phyloP scores from a whole-genome alignment of 768 basidiomycete genomes.

The Pilatotrama ljubarskyi region DNA sequence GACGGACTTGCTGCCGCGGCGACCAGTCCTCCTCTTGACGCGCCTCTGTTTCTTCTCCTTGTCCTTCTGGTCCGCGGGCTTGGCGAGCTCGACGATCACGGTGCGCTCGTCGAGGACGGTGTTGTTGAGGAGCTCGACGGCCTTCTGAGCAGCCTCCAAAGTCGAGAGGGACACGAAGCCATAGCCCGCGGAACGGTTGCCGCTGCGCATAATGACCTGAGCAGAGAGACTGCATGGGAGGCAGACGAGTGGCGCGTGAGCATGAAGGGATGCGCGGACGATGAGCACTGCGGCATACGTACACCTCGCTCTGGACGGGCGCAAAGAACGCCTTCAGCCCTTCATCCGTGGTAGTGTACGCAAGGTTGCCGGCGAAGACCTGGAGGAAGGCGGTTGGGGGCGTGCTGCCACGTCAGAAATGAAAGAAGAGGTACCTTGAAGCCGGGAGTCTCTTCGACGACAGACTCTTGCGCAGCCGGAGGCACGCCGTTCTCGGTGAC shows the following conservation, averaged over 20 bases:
- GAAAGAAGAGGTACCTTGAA: constrained; percentile 60
- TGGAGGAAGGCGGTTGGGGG: constrained; percentile 33
- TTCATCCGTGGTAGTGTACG: constrained; percentile 91
- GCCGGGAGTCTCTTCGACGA: constrained; percentile 69
- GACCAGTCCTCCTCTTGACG: constrained; percentile 75
- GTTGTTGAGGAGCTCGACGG: constrained; percentile 84
- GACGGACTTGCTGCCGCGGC: constrained; percentile 84
- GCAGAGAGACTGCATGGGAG: constrained; percentile 69
- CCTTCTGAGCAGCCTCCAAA: constrained; percentile 81
- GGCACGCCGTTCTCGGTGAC: constrained; percentile 83
- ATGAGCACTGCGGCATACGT: constrained; percentile 38
- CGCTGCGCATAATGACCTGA: constrained; percentile 79
- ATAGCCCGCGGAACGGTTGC: constrained; percentile 85
- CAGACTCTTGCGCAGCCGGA: constrained; percentile 69
- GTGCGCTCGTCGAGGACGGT: constrained; percentile 85
- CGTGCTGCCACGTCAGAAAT: constrained; percentile 31
- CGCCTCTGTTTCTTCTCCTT: constrained; percentile 77
- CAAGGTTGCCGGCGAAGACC: constrained; percentile 96
- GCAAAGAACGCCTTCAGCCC: constrained; percentile 94
- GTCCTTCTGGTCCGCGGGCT: constrained; percentile 87
- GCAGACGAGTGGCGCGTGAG: constrained; percentile 15
- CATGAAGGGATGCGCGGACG: constrained; percentile 4
- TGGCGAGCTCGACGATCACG: constrained; percentile 91
- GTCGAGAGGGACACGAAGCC: constrained; percentile 87
- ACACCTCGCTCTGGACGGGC: constrained; percentile 87